A percentile compares a stretch with the other conserved stretches of the same genome.
Evolutionary conservation across 148 eudicot species (phyloP).

Genomic region (Silene latifolia): DNA sequence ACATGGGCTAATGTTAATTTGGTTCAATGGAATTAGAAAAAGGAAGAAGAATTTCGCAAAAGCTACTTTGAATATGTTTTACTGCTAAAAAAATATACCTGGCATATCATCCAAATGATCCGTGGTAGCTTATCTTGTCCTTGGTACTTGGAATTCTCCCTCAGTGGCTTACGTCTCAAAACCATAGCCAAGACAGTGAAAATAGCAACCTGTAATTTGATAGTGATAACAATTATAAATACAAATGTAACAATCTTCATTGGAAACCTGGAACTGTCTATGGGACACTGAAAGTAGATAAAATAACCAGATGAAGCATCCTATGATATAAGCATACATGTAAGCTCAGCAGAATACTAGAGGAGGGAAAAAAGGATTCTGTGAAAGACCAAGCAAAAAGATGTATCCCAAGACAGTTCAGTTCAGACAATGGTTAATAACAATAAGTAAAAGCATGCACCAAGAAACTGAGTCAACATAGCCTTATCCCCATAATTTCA

Average conservation of each 20-base stretch:
- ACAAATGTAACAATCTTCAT: background rate
- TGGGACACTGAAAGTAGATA: background rate
- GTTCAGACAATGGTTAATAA: background rate
- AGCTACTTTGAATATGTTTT: background rate
- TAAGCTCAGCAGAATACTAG: background rate
- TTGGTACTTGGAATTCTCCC: conserved; percentile 61
- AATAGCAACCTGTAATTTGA: conserved; percentile 63
- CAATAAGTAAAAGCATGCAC: background rate
- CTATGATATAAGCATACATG: background rate
- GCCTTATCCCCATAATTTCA: background rate
- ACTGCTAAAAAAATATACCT: conserved; percentile 38
- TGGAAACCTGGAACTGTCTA: too few relatives aligned
- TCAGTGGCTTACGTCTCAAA: conserved; percentile 66
- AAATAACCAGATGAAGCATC: background rate
- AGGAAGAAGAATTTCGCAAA: background rate
- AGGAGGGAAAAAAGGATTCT: background rate
- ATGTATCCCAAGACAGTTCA: background rate
- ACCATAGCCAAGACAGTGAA: conserved; percentile 78
- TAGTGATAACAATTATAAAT: conserved; percentile 6
- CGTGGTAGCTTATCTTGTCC: conserved; percentile 80
- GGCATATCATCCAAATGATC: conserved; percentile 62
- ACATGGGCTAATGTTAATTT: background rate
- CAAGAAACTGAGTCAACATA: background rate
- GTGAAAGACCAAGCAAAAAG: background rate
- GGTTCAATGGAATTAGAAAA: background rate